Percentiles rank a stretch among this genome's conserved stretches.
Conservation (phyloP, 768 basidiomycete species). For the Mycena epipterygia region DNA sequence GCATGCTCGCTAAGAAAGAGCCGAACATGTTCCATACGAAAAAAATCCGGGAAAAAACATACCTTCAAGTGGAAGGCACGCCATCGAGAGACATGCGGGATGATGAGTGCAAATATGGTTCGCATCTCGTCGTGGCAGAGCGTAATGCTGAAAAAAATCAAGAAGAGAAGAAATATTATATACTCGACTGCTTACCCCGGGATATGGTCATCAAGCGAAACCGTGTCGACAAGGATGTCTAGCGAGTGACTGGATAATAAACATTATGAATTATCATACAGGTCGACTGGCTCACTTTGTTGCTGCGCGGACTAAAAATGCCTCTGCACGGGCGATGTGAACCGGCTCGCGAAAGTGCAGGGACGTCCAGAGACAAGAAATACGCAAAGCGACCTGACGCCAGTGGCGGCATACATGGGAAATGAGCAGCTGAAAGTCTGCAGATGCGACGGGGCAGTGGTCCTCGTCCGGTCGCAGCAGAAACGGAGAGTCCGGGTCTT, state of each 20-base stretch:
- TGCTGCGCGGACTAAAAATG: conserved; percentile 57
- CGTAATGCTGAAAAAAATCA: conserved; percentile 45
- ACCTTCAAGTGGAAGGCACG: conserved; percentile 69
- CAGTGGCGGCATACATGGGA: conserved; percentile 73
- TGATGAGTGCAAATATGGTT: conserved; percentile 58
- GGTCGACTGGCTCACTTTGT: conserved; percentile 22
- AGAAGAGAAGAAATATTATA: not conserved
- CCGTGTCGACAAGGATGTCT: conserved; percentile 72
- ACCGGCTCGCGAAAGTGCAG: conserved; percentile 65
- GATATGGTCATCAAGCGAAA: conserved; percentile 61
- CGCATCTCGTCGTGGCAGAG: conserved; percentile 66
- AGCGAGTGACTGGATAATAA: conserved; percentile 42
- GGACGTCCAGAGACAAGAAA: conserved; percentile 67
- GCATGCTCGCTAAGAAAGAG: too few relatives aligned
- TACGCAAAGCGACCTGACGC: conserved; percentile 67
- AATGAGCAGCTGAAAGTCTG: conserved; percentile 66
- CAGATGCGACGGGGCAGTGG: conserved; percentile 54
- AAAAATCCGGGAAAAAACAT: not conserved
- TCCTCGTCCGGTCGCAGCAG: conserved; percentile 63
- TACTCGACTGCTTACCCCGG: conserved; percentile 44
- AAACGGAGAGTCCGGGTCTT: conserved; percentile 61
- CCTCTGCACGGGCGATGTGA: conserved; percentile 63
- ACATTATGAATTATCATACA: not conserved
- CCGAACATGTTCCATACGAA: not conserved
- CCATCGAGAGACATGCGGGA: conserved; percentile 66